Base-by-base conservation (phyloP, 2,329 filamentous ascomycete genomes). In the Fusarium tupiense region DNA sequence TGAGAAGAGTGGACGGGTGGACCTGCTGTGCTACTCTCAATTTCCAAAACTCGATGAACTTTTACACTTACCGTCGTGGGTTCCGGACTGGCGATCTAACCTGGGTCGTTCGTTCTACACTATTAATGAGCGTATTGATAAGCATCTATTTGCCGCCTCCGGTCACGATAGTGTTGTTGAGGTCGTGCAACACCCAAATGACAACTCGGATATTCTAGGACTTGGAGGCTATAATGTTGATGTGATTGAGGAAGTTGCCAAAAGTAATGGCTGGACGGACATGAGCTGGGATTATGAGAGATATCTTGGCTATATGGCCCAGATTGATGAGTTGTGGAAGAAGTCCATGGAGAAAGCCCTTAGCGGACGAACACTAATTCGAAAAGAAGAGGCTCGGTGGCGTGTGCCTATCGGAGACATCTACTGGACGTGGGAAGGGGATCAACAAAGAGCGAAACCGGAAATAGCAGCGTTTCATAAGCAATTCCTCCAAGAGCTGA, bases 101-200 rank as follows among this genome's bases (percentile, higher is more conserved):
- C 8, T 66, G 0, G 9, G 35, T 0, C n/a, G 19, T 1, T 64
- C 63, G 1, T 66, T 47, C 35, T 66, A 66, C 1, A 54, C n/a
- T 1, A 38, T 66, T 5, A 64, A 41, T 3, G 59, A 66, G 20
- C 47, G 47, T 0, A 17, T n/a, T 1, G 29, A 47, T 0, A 1
- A 6, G 6, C 59, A 54, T 6, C 7, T 66, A 0, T 37, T 64
- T 19, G 13, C 26, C 8, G 47, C 63, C 0, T 13, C 47, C 9
- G 40, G 59, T 1, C 5, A 19, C 0, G 4, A 2, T 6, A 47
- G 12, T 1, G 5, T 7, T 1, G 33, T 63, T 13, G 31, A 46
- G 4, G 6, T 29, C 0, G 4, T 53, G 0, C 12, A 46, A 5
- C 5, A 14, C 11, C 2, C 10, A 1, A 35, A 16, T 8, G 3